Evolutionary conservation across 2,329 filamentous ascomycete genomes (phyloP).

Genomic region (Arthrobotrys musiformis): DNA sequence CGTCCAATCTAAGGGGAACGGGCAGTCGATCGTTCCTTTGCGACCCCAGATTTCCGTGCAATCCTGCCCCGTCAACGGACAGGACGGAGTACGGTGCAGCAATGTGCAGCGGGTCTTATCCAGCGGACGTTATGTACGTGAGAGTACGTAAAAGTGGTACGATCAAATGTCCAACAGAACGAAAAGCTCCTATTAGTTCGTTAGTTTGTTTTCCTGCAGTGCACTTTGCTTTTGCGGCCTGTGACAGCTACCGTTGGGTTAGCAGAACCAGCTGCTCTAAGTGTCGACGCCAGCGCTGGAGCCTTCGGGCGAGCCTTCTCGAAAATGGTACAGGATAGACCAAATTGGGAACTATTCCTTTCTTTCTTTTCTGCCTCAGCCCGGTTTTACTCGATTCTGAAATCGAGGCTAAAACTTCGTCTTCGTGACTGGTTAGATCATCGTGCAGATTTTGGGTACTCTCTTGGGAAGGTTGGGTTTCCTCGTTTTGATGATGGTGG

Average conservation of each 20-base stretch:
- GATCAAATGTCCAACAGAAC: slow-evolving; percentile 48
- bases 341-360: slow-evolving; percentile 45
- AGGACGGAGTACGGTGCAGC: no score
- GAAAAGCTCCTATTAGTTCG: slow-evolving; percentile 55
- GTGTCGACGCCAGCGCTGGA: slow-evolving; percentile 36
- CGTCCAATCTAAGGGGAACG: slow-evolving; percentile 32
- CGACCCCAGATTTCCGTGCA: slow-evolving; percentile 51
- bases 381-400: slow-evolving; percentile 52
- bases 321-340: not conserved
- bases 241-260: slow-evolving; percentile 47
- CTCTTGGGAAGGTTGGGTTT: slow-evolving; percentile 11
- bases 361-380: slow-evolving; percentile 48
- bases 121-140: slow-evolving; percentile 36
- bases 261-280: slow-evolving; percentile 40
- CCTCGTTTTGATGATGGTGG: slow-evolving; percentile 29
- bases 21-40: slow-evolving; percentile 47
- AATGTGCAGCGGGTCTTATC: slow-evolving; percentile 51
- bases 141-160: slow-evolving; percentile 51
- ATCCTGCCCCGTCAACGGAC: slow-evolving; percentile 17
- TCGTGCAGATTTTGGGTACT: slow-evolving; percentile 51
- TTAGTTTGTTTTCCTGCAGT: slow-evolving; percentile 54
- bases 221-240: slow-evolving; percentile 52
- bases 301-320: slow-evolving; percentile 37
- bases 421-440: slow-evolving; percentile 56
- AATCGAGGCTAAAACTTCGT: slow-evolving; percentile 54